Base-by-base conservation (phyloP, 2,329 filamentous ascomycete species). In the Cephalotrichum gorgonifer region DNA sequence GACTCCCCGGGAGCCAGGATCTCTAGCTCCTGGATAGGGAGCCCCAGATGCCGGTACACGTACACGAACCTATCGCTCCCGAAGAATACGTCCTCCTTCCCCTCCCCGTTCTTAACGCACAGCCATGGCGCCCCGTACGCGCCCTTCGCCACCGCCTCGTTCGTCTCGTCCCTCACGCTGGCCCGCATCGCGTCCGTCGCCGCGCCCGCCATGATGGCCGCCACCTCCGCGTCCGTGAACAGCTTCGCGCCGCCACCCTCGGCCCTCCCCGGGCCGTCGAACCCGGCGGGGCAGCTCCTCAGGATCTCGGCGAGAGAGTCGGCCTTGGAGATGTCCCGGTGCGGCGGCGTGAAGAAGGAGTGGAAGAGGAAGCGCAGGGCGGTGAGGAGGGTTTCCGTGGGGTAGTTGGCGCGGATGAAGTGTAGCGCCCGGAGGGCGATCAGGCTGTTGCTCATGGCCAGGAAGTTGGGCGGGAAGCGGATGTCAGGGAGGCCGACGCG, bases 81-180 rank as follows among this genome's bases (percentile, higher is more conserved):
- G 64, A 90, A 90, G 61, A 89, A 88, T 0, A 82, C 78, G 66
- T 86, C 81, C 44, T 72, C 72, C 50, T 72, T 62, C 0, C 82
- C 83, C 53, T 74, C 62, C 2, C 59, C 61, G 56, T 84, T 79
- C 17, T 70, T 73, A 3, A 81, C 85, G 75, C 80, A 82, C 52
- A 86, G 71, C 86, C 86, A 91, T 2, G 87, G 87, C 45, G 80
- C 79, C 0, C 87, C 87, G 63, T 86, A 91, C 0, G 86, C 86
- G 0, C 86, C 86, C 45, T 67, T 69, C 33, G 78, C 74, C 15
- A 87, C 62, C 0, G 78, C 83, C 54, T 73, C 71, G 51, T 78
- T 71, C 17, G 85, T 89, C 41, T 73, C 73, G 5, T 64, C 67
- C 51, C 74, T 74, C 26, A 88, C 64, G 27, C 54, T 55, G 9